Percentiles rank a stretch among this genome's conserved stretches.
These are phyloP conservation scores for Gelatoporia subvermispora DNA, from an alignment of 768 basidiomycete genomes.

Conservation along the genomic window DNA sequence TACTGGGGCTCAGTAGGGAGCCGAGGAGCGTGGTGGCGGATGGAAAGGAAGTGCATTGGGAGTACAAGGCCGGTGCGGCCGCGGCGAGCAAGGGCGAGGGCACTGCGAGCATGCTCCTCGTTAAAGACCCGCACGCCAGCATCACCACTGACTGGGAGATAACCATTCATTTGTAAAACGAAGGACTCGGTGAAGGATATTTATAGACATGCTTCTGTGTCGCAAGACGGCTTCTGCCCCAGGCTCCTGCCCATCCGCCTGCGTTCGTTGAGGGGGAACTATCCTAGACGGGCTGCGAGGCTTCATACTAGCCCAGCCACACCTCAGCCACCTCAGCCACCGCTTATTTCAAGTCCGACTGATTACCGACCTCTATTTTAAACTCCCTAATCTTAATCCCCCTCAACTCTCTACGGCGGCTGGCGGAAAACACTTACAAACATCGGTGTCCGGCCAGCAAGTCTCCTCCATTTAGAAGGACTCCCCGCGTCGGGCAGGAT, in stretches of 20 bases:
- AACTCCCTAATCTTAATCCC: slow-evolving; percentile 1
- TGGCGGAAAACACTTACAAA: neutral
- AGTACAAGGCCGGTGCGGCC: slow-evolving; percentile 55
- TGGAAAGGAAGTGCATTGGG: slow-evolving; percentile 58
- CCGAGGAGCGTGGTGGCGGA: slow-evolving; percentile 59
- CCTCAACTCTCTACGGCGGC: neutral
- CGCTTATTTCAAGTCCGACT: neutral
- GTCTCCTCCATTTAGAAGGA: neutral
- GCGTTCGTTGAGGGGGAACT: too few species aligned
- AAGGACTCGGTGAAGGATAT: neutral
- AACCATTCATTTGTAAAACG: slow-evolving; percentile 13
- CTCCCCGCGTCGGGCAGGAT: too few species aligned
- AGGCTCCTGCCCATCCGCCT: too few species aligned
- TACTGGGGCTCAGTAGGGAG: slow-evolving; percentile 63
- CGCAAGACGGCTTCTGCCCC: too few species aligned
- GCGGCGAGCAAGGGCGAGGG: slow-evolving; percentile 58
- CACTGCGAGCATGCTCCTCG: slow-evolving; percentile 58
- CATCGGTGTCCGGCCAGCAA: neutral
- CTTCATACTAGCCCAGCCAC: too few species aligned
- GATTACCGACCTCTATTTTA: neutral
- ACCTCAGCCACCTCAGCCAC: too few species aligned
- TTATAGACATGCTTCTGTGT: too few species aligned
- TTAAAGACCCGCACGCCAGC: slow-evolving; percentile 68
- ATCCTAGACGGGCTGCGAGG: too few species aligned
- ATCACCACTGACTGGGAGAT: slow-evolving; percentile 67